Conservation (phyloP, 116 monocot species). For the Cymodocea nodosa region DNA sequence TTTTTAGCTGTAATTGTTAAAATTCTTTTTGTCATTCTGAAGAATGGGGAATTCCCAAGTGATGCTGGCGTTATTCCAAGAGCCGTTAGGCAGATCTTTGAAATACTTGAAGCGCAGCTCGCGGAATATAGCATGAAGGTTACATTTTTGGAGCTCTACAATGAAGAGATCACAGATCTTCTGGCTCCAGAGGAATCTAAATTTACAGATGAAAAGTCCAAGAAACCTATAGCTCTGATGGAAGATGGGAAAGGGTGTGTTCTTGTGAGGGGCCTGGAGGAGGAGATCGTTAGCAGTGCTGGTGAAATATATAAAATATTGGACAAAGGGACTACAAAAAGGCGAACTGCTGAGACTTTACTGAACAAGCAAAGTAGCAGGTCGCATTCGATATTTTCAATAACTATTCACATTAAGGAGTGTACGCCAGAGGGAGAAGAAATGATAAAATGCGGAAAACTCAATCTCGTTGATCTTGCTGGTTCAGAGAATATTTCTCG, state of each 20-base stretch:
- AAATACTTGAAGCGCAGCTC: slow-evolving; percentile 72
- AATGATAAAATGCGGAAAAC: slow-evolving; percentile 94
- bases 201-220: slow-evolving; percentile 69
- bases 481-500: slow-evolving; percentile 95
- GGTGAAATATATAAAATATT: slow-evolving; percentile 88
- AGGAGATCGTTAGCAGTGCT: slow-evolving; percentile 77
- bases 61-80: slow-evolving; percentile 98
- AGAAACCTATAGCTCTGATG: slow-evolving; percentile 91
- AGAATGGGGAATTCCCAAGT: slow-evolving; percentile 82
- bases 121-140: slow-evolving; percentile 98
- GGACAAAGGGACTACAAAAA: slow-evolving; percentile 89
- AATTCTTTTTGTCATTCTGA: background rate
- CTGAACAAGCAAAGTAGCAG: slow-evolving; percentile 97
- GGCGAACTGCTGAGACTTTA: slow-evolving; percentile 92
- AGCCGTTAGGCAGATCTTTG: slow-evolving; percentile 79
- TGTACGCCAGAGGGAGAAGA: slow-evolving; percentile 87
- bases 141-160: slow-evolving; percentile 90
- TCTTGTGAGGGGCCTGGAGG: slow-evolving; percentile 92
- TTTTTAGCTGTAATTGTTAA: background rate
- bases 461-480: slow-evolving; percentile 98
- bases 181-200: slow-evolving; percentile 83
- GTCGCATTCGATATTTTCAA: slow-evolving; percentile 93
- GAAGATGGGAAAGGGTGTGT: slow-evolving; percentile 97
- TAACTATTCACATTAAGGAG: slow-evolving; percentile 98
- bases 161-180: slow-evolving; percentile 96